These are phyloP conservation scores for Metschnikowia henanensis DNA, from an alignment of 805 yeast species.

Conservation along the genomic window DNA sequence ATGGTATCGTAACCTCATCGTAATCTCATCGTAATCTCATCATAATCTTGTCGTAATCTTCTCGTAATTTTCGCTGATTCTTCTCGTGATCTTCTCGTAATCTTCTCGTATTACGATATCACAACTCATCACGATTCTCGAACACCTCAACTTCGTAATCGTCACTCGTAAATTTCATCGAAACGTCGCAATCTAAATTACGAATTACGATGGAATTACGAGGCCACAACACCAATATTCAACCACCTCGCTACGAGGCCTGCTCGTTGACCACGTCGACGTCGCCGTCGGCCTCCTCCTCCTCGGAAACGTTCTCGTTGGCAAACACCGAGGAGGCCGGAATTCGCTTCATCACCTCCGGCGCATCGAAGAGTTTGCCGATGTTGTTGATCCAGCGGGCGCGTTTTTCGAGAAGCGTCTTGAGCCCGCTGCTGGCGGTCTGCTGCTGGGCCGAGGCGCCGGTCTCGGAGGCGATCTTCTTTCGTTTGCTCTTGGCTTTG, in stretches of 20 bases:
- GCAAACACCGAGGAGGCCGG: constrained; percentile 64
- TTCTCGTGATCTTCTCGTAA: too few relatives aligned
- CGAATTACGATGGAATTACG: too few relatives aligned
- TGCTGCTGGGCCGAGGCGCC: constrained; percentile 52
- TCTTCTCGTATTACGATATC: too few relatives aligned
- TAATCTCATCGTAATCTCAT: too few relatives aligned
- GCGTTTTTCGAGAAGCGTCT: constrained; percentile 82
- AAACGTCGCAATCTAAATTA: too few relatives aligned
- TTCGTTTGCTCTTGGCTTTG: constrained; percentile 67
- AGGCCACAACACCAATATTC: too few relatives aligned
- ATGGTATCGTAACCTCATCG: too few relatives aligned
- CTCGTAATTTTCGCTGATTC: too few relatives aligned
- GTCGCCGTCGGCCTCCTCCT: constrained; percentile 33
- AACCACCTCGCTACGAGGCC: constrained; percentile 1
- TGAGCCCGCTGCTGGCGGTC: constrained; percentile 75
- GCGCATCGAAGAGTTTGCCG: constrained; percentile 77
- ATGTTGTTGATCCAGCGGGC: constrained; percentile 85
- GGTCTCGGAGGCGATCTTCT: constrained; percentile 39
- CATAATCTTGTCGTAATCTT: too few relatives aligned
- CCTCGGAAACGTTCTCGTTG: constrained; percentile 31
- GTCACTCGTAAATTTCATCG: too few relatives aligned
- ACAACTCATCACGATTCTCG: too few relatives aligned
- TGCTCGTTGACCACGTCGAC: constrained; percentile 23
- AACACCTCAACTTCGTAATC: too few relatives aligned
- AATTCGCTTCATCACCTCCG: constrained; percentile 70